Evolutionary conservation across 345 rosid genomes (phyloP).

Genomic region (Kernera saxatilis): DNA sequence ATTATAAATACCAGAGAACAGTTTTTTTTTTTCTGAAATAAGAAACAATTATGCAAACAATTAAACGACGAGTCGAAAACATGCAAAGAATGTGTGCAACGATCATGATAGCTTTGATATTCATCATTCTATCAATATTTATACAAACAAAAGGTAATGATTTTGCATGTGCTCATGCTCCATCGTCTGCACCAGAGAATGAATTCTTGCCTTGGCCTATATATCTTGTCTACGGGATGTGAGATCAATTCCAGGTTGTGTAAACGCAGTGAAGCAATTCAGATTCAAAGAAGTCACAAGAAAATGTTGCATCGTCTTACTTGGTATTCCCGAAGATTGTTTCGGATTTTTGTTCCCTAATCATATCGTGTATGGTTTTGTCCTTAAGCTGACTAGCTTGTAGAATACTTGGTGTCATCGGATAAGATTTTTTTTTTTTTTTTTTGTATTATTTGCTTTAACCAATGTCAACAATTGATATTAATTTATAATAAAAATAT

Average conservation of each 20-base stretch:
- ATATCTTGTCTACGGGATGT: background rate
- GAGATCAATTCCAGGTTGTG: background rate
- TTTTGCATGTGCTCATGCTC: background rate
- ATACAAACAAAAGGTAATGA: background rate
- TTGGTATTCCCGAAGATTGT: background rate
- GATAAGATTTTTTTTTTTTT: too few relatives aligned
- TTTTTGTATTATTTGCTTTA: background rate
- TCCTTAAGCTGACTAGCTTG: background rate
- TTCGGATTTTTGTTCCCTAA: background rate
- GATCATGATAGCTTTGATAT: background rate
- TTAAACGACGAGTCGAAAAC: background rate
- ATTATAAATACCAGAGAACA: background rate
- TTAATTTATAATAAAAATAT: too few relatives aligned
- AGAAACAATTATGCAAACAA: background rate
- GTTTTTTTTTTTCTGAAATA: background rate
- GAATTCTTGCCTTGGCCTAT: background rate
- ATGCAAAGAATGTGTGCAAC: background rate
- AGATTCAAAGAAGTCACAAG: background rate
- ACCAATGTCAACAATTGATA: background rate
- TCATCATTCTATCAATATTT: background rate
- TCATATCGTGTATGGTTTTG: background rate
- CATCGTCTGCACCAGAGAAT: background rate
- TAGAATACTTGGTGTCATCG: background rate
- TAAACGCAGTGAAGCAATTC: background rate
- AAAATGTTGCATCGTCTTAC: background rate